phyloP scores from a whole-genome alignment of 2,329 filamentous ascomycete species.

The Fusarium sp. region DNA sequence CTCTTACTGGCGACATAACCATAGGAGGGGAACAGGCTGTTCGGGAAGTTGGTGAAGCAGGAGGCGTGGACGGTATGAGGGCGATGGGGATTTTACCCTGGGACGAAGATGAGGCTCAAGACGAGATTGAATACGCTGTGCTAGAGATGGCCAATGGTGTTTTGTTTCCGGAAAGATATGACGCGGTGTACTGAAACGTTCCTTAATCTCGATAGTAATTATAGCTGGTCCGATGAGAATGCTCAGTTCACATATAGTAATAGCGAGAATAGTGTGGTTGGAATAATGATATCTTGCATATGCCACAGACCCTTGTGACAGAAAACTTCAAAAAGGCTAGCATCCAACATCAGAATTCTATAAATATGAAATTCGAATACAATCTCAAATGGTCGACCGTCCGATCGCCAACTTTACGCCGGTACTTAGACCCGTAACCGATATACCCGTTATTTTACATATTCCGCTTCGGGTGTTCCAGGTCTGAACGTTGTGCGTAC shows the following conservation, averaged over 20 bases:
- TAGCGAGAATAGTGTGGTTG: not conserved
- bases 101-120: slow-evolving; percentile 52
- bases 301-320: not conserved
- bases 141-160: slow-evolving; percentile 54
- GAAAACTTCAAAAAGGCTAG: not conserved
- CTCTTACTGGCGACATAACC: slow-evolving; percentile 50
- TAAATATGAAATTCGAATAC: slow-evolving; percentile 27
- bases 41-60: slow-evolving; percentile 53
- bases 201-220: not conserved
- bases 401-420: slow-evolving; percentile 32
- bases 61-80: slow-evolving; percentile 54
- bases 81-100: slow-evolving; percentile 57
- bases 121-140: slow-evolving; percentile 50
- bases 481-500: slow-evolving; percentile 15
- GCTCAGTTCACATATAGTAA: not conserved
- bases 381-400: slow-evolving; percentile 33
- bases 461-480: not conserved
- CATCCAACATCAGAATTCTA: slow-evolving; percentile 24
- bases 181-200: slow-evolving; percentile 31
- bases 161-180: slow-evolving; percentile 55
- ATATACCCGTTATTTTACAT: slow-evolving; percentile 36
- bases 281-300: slow-evolving; percentile 4
- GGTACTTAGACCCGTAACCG: slow-evolving; percentile 24
- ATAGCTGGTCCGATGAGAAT: not conserved
- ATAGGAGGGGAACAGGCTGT: slow-evolving; percentile 51